phyloP scores from a whole-genome alignment of 2,329 filamentous ascomycete species.

The Colletotrichum navitas region DNA sequence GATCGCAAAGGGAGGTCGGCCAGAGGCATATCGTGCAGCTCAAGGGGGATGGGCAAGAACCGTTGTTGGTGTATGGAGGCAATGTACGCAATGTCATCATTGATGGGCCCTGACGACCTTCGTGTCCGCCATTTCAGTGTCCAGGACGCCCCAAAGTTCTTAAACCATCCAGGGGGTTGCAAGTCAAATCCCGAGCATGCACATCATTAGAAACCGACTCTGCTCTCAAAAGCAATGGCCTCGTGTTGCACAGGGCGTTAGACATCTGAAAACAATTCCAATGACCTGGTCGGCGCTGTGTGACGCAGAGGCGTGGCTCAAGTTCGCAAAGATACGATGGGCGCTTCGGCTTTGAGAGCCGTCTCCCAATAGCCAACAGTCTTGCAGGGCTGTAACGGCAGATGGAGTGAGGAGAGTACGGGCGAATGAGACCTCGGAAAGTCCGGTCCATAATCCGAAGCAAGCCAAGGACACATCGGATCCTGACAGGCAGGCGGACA shows the following conservation, averaged over 20 bases:
- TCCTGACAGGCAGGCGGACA: not conserved
- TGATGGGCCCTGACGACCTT: not conserved
- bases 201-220: not conserved
- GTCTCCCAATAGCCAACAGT: not conserved
- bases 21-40: not conserved
- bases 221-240: not conserved
- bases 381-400: not conserved
- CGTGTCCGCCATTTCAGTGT: not conserved
- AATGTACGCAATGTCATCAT: not conserved
- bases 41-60: not conserved
- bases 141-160: not conserved
- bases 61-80: not conserved
- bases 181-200: not conserved
- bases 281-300: constrained; percentile 7
- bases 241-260: constrained; percentile 17
- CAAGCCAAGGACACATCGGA: not conserved
- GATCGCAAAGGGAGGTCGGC: not conserved
- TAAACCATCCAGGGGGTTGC: not conserved
- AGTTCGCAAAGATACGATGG: not conserved
- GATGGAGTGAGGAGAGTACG: not conserved
- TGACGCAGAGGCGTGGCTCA: constrained; percentile 2
- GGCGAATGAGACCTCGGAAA: not conserved
- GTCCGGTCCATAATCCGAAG: not conserved
- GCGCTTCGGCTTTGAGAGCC: not conserved
- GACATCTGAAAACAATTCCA: constrained; percentile 11